Percentiles rank a stretch among this genome's conserved stretches.
Conservation (phyloP, 768 basidiomycete species). For the Auricularia heimuer region DNA sequence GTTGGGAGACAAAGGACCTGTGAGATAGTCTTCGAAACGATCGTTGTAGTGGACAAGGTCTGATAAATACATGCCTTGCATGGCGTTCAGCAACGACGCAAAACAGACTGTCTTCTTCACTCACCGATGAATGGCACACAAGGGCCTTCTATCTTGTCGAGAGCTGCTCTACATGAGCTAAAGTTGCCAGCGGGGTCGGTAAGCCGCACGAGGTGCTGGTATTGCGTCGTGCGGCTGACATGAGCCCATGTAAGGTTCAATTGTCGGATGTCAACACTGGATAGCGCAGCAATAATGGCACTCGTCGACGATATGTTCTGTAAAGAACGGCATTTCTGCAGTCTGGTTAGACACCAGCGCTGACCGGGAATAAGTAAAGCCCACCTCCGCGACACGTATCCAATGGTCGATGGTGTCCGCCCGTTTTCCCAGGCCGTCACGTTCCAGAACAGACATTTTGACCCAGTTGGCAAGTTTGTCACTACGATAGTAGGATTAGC, state of each 20-base stretch:
- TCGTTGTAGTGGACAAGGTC: constrained; percentile 49
- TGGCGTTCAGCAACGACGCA: neutral
- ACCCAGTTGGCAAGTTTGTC: constrained; percentile 62
- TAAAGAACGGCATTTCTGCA: constrained; percentile 52
- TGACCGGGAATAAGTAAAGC: constrained; percentile 1
- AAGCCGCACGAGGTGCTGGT: constrained; percentile 43
- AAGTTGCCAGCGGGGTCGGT: constrained; percentile 54
- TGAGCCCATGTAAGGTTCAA: constrained; percentile 61
- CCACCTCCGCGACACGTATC: constrained; percentile 73
- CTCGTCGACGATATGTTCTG: constrained; percentile 63
- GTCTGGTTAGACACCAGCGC: neutral
- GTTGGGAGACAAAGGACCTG: constrained; percentile 3
- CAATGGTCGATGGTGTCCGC: constrained; percentile 58
- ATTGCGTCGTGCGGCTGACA: constrained; percentile 37
- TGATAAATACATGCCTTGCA: constrained; percentile 40
- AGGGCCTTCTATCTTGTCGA: constrained; percentile 30
- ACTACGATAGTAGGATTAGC: constrained; percentile 43
- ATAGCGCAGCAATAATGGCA: constrained; percentile 53
- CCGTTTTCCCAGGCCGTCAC: constrained; percentile 41
- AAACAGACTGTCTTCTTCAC: neutral
- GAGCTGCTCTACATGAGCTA: constrained; percentile 41
- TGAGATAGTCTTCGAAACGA: constrained; percentile 32
- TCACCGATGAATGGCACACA: constrained; percentile 55
- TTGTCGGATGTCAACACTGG: constrained; percentile 45
- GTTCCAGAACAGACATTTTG: constrained; percentile 47